Base-by-base conservation (phyloP, 345 rosid genomes). In the Eucalyptus albens region DNA sequence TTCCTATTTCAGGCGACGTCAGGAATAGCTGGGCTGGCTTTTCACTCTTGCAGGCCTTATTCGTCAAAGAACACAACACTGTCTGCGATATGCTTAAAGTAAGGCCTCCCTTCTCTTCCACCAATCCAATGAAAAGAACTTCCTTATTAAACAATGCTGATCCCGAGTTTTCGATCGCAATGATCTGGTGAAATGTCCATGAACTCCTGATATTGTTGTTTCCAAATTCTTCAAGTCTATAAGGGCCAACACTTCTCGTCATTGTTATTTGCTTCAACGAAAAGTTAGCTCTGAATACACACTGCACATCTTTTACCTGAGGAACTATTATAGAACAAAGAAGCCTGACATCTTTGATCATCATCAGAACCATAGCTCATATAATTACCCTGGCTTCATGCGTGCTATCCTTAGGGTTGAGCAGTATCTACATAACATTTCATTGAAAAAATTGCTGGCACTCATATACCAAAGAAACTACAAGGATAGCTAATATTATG, bases 1-100 rank as follows among this genome's bases (percentile, higher is more conserved):
- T 95, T 89, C 96, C 97, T 2, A 91, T 97, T 77, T 97, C 98
- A 3, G 97, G 99, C 69, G 99, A 97, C 45, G 91, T 95, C 80
- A 92, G 97, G 94, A 97, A 96, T 89, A 92, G 94, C 91, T 95
- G 98, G 99, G 95, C 98, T 50, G 97, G 99, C 49, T 94, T 96
- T 91, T 96, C 97, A 65, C 62, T 95, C 62, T 89, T 96, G 9
- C 98, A 96, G 89, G 97, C 97, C 89, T 91, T 97, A 88, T 96
- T 96, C 90, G 90, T 94, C 90, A 92, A 88, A 91, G 97, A 97
- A 91, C 99, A 97, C 89, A 96, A 96, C 91, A 88, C 93, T 5
- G 91, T 96, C 9, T 95, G 98, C 87, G 94, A 95, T 26, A 93
- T 93, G 95, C 97, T 96, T 49, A 92, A 94, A 69, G 98, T 94